Evolutionary conservation across 768 basidiomycete species (phyloP), one percentile per base, ranked within the genome.

Genomic region (Basidioascus undulatus): DNA sequence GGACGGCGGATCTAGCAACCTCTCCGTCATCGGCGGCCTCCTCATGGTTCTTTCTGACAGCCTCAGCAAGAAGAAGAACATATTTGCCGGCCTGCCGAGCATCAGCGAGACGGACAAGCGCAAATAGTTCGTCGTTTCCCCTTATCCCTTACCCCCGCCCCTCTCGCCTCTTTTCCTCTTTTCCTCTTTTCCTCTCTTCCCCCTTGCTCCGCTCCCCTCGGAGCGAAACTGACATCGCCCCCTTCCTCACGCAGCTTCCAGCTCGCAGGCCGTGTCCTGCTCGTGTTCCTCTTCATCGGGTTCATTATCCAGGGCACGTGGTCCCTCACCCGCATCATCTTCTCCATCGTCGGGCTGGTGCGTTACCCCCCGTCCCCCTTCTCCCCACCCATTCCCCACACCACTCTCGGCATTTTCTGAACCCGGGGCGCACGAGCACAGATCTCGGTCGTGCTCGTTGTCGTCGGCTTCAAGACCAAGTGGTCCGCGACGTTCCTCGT

Each of bases 11-110:
- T n/a, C n/a, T n/a, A n/a, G n/a, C 58, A 98, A 96, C 62, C 68
- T 98, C 42, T 80, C 76, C 47, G 92, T 98, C 55, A 84, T 96
- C 46, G 92, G 92, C 41, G 92, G 92, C 40, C 72, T 98, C 35
- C 75, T 98, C 61, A 98, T 98, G 92, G 87, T 96, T 20, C 86
- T 98, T 61, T 84, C 78, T 48, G 92, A 98, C 57, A 80, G 83
- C 1, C 77, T 96, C 69, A 68, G 80, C 43, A 77, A 73, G 18
- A 70, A 74, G 59, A 86, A 76, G 62, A 72, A 75, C 49, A 62
- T 75, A 33, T 96, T 96, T 50, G 89, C 87, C 10, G 87, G 84
- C 35, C 62, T 96, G 2, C 86, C 89, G 1, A 66, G 32, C 11
- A 39, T 96, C 41, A 82, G 75, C 55, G 92, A 98, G 61, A 87